These are phyloP conservation scores for Posidonia australis DNA, from an alignment of 106 monocot genomes.

Conservation along the genomic window DNA sequence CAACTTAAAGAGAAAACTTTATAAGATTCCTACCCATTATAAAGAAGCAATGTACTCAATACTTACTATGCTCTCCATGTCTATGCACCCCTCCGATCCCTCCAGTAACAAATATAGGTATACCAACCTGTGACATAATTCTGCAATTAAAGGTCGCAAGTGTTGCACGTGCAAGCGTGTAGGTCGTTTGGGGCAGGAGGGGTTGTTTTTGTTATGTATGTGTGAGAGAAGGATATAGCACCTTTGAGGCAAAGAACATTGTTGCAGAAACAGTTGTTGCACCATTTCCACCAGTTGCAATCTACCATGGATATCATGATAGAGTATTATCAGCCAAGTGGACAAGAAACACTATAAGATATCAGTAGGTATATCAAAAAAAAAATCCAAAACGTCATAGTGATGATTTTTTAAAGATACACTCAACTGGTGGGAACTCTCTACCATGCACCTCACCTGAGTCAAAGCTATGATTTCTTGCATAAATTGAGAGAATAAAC, in stretches of 20 bases:
- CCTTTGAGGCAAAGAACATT: constrained; percentile 95
- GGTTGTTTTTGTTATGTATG: no score
- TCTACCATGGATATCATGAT: constrained; percentile 22
- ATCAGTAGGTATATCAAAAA: no score
- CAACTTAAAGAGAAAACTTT: no score
- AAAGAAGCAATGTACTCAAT: neutral
- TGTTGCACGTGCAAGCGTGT: neutral
- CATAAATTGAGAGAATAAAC: no score
- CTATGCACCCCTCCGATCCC: constrained; percentile 97
- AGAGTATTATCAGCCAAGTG: neutral
- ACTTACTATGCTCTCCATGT: constrained; percentile 88
- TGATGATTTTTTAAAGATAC: no score
- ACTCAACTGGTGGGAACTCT: no score
- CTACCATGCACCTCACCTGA: no score
- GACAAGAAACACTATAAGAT: neutral
- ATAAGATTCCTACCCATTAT: no score
- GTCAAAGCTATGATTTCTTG: no score
- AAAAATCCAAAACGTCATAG: no score
- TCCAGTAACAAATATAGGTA: constrained; percentile 87
- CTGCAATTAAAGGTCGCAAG: neutral
- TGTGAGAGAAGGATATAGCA: neutral
- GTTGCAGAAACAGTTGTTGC: constrained; percentile 98
- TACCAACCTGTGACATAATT: constrained; percentile 51
- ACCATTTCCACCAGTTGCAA: constrained; percentile 71
- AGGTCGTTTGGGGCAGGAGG: neutral